Evolutionary conservation across 2,329 filamentous ascomycete species (phyloP).

Genomic region (Gaeumannomyces tritici): DNA sequence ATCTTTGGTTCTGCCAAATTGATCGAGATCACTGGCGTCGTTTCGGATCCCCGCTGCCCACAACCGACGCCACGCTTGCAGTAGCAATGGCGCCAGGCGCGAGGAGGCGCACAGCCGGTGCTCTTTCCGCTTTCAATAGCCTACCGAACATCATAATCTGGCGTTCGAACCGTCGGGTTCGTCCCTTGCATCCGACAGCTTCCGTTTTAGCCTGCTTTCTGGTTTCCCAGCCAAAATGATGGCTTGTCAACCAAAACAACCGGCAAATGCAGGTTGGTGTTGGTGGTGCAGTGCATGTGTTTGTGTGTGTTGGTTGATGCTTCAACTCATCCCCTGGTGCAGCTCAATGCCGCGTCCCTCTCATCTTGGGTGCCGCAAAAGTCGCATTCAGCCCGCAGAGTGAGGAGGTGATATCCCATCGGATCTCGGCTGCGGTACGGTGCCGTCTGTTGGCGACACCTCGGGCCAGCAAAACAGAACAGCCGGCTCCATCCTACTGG

Average conservation of each 20-base stretch:
- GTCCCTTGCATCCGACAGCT: not conserved
- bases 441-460: not conserved
- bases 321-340: not conserved
- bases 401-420: not conserved
- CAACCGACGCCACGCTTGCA: not conserved
- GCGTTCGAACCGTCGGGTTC: not conserved
- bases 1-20: not conserved
- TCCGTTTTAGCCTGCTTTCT: not conserved
- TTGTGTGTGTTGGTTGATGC: not conserved
- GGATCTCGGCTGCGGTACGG: not conserved
- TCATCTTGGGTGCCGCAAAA: not conserved
- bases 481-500: not conserved
- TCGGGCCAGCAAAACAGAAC: not conserved
- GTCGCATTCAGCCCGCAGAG: not conserved
- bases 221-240: not conserved
- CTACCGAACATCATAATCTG: not conserved
- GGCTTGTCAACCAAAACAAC: not conserved
- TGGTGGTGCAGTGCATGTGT: too few species aligned
- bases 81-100: not conserved
- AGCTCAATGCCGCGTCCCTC: not conserved
- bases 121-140: not conserved
- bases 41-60: not conserved
- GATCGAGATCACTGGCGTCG: not conserved
- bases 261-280: not conserved
- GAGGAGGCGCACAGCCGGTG: not conserved